These are phyloP conservation scores for Cladosporium sp. DNA, from an alignment of 2,329 filamentous ascomycete genomes.

Conservation along the genomic window DNA sequence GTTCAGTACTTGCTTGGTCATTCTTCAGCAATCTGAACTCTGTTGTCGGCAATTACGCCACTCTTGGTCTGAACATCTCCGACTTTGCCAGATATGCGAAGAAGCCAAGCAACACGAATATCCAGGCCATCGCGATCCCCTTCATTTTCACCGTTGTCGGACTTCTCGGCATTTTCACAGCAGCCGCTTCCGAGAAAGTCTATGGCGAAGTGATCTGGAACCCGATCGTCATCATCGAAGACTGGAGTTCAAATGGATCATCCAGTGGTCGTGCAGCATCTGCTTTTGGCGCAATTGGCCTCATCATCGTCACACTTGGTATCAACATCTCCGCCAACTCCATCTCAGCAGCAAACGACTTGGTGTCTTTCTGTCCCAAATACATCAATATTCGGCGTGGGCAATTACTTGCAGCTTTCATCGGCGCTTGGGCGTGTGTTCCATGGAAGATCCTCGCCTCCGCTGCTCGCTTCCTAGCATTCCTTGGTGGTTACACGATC, in stretches of 20 bases:
- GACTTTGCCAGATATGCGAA: slow-evolving; percentile 38
- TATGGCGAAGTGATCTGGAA: slow-evolving; percentile 48
- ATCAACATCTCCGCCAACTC: slow-evolving; percentile 56
- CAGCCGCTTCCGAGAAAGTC: slow-evolving; percentile 54
- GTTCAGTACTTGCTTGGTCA: slow-evolving; percentile 30
- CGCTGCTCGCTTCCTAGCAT: slow-evolving; percentile 39
- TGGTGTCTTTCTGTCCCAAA: slow-evolving; percentile 52
- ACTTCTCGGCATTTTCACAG: slow-evolving; percentile 59
- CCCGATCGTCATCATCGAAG: slow-evolving; percentile 39
- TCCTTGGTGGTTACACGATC: slow-evolving; percentile 64
- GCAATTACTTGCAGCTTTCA: slow-evolving; percentile 39
- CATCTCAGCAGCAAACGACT: slow-evolving; percentile 55
- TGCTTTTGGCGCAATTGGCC: slow-evolving; percentile 31
- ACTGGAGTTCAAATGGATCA: slow-evolving; percentile 28
- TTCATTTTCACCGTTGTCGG: slow-evolving; percentile 50
- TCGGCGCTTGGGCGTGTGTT: slow-evolving; percentile 41
- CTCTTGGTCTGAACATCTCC: slow-evolving; percentile 36
- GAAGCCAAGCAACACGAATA: slow-evolving; percentile 32
- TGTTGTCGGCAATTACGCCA: slow-evolving; percentile 36
- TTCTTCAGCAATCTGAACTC: slow-evolving; percentile 33
- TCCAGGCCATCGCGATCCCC: slow-evolving; percentile 44
- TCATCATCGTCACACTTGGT: slow-evolving; percentile 56
- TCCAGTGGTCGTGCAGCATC: slow-evolving; percentile 30
- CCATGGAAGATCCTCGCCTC: slow-evolving; percentile 42
- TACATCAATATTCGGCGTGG: slow-evolving; percentile 49